These are phyloP conservation scores for Linnemannia hyalina DNA, from an alignment of 192 early-diverging fungal genomes.

Conservation along the genomic window DNA sequence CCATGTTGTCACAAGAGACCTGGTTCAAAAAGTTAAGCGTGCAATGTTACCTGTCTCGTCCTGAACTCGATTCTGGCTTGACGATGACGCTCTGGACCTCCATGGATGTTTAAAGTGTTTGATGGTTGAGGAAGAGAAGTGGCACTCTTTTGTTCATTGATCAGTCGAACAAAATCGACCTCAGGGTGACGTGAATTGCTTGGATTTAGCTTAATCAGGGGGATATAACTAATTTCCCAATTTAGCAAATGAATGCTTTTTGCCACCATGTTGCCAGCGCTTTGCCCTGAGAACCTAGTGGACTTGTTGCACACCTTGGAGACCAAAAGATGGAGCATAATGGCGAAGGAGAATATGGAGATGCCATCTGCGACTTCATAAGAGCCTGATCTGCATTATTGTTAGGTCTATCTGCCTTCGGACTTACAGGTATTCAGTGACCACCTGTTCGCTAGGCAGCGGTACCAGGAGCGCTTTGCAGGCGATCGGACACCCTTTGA, in stretches of 20 bases:
- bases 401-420: neutral
- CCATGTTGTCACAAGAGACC: neutral
- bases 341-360: neutral
- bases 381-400: neutral
- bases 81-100: slow-evolving; percentile 30
- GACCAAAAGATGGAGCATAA: neutral
- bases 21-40: neutral
- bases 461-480: neutral
- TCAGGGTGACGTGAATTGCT: neutral
- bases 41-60: slow-evolving; percentile 7
- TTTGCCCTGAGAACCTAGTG: neutral
- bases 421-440: neutral
- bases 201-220: neutral
- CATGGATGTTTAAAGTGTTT: slow-evolving; percentile 17
- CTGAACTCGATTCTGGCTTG: slow-evolving; percentile 6
- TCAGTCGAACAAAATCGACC: too few relatives aligned
- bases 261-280: neutral
- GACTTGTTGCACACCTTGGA: neutral
- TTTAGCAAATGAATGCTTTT: neutral
- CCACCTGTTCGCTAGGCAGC: neutral
- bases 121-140: neutral
- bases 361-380: neutral
- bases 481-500: neutral
- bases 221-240: neutral
- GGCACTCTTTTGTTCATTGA: neutral